Evolutionary conservation across 768 basidiomycete genomes (phyloP).

Genomic region (Pleurotus pulmonarius): DNA sequence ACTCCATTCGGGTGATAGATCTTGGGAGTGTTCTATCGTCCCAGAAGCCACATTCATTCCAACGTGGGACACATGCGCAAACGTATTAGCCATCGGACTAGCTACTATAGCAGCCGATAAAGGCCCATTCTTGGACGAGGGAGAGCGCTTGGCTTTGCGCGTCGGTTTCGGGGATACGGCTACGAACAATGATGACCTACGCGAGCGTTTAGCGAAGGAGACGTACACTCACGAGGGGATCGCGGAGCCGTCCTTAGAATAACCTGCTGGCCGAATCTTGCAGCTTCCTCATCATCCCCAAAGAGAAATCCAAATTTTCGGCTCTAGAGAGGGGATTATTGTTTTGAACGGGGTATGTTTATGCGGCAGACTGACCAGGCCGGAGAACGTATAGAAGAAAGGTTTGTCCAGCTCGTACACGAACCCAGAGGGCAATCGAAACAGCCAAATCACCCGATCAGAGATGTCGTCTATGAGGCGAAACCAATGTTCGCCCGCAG

Average conservation of each 20-base stretch:
- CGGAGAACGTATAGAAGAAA: slow-evolving; percentile 89
- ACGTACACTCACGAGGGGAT: background rate
- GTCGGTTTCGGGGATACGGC: background rate
- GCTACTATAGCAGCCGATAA: slow-evolving; percentile 49
- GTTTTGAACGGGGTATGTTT: too few species aligned
- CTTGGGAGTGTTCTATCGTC: slow-evolving; percentile 48
- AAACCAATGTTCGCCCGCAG: slow-evolving; percentile 50
- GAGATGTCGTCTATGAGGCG: slow-evolving; percentile 55
- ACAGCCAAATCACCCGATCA: slow-evolving; percentile 64
- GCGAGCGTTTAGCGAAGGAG: background rate
- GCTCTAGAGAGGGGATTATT: slow-evolving; percentile 27
- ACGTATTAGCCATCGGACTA: slow-evolving; percentile 53
- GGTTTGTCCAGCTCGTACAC: slow-evolving; percentile 82
- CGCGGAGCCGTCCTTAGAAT: slow-evolving; percentile 20
- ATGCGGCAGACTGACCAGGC: slow-evolving; percentile 47
- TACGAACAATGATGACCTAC: background rate
- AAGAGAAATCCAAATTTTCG: slow-evolving; percentile 51
- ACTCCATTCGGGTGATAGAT: slow-evolving; percentile 53
- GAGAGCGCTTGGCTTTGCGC: slow-evolving; percentile 26
- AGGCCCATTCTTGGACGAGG: slow-evolving; percentile 19
- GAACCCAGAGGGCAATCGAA: slow-evolving; percentile 55
- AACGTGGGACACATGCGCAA: slow-evolving; percentile 65
- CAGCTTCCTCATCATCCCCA: slow-evolving; percentile 46
- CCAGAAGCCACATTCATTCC: slow-evolving; percentile 47
- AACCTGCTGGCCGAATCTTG: slow-evolving; percentile 35